These are phyloP conservation scores for Scheffersomyces spartinae DNA, from an alignment of 805 yeast species.

Conservation along the genomic window DNA sequence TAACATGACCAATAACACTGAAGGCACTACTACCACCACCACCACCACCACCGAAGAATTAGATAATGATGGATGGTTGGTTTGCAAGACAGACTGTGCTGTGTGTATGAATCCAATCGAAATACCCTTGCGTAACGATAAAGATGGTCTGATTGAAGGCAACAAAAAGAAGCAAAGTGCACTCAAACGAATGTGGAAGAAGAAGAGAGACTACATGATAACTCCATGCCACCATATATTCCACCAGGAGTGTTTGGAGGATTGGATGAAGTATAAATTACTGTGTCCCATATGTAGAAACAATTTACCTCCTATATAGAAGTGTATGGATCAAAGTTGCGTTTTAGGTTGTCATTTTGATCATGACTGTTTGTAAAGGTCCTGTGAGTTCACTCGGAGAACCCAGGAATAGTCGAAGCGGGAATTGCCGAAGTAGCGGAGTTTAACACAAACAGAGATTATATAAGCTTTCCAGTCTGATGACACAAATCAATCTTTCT, in stretches of 20 bases:
- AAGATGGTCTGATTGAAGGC: slow-evolving; percentile 3
- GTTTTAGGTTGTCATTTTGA: too few species aligned
- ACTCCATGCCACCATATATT: slow-evolving; percentile 90
- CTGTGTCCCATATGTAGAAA: slow-evolving; percentile 92
- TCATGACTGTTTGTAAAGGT: too few species aligned
- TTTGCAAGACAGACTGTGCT: slow-evolving; percentile 62
- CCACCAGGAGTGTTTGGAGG: slow-evolving; percentile 80
- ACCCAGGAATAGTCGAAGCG: too few species aligned
- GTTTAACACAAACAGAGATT: too few species aligned
- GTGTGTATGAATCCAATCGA: slow-evolving; percentile 81
- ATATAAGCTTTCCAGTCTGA: too few species aligned
- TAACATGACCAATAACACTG: slow-evolving; percentile 15
- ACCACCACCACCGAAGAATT: slow-evolving; percentile 14
- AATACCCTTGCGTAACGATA: slow-evolving; percentile 29
- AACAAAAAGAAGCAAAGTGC: slow-evolving; percentile 2
- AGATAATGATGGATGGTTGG: slow-evolving; percentile 14
- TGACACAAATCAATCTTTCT: too few species aligned
- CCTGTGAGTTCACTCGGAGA: too few species aligned
- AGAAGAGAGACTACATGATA: slow-evolving; percentile 51
- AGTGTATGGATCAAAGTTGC: too few species aligned
- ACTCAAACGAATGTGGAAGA: slow-evolving; percentile 5
- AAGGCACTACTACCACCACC: slow-evolving; percentile 7
- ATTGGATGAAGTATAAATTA: slow-evolving; percentile 86
- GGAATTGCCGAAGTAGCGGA: too few species aligned
- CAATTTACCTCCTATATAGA: slow-evolving; percentile 73